Conservation (phyloP, 768 basidiomycete genomes). For the Leucocoprinus leucothites region DNA sequence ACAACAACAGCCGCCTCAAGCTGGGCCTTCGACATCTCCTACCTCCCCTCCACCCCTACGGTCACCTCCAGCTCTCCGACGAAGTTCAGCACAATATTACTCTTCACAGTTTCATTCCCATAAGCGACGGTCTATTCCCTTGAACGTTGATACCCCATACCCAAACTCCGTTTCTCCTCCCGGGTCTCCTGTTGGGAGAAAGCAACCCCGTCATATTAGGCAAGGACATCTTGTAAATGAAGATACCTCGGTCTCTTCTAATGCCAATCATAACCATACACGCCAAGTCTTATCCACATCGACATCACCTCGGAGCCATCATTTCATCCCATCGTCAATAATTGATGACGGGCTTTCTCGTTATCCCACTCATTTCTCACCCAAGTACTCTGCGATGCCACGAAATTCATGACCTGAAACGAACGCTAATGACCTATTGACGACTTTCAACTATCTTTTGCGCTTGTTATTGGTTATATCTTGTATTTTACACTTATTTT, state of each 20-base stretch:
- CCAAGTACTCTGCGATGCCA: background rate
- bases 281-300: background rate
- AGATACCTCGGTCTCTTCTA: background rate
- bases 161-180: background rate
- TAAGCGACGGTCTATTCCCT: background rate
- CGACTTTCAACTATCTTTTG: background rate
- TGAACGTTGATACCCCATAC: background rate
- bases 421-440: background rate
- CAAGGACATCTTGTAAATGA: background rate
- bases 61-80: background rate
- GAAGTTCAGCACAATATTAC: slow-evolving; percentile 4
- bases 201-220: background rate
- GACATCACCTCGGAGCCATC: background rate
- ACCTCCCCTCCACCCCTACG: background rate
- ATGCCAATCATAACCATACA: background rate
- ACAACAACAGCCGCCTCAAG: background rate
- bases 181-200: background rate
- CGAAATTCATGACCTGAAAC: slow-evolving; percentile 1
- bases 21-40: background rate
- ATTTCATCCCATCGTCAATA: background rate
- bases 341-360: slow-evolving; percentile 7
- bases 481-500: slow-evolving; percentile 2
- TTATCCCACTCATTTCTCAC: slow-evolving; percentile 4
- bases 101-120: background rate
- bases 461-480: background rate